Evolutionary conservation across 163 green algal species (phyloP), one percentile per base, ranked within the genome.

Genomic region (Chloromonas sp.): DNA sequence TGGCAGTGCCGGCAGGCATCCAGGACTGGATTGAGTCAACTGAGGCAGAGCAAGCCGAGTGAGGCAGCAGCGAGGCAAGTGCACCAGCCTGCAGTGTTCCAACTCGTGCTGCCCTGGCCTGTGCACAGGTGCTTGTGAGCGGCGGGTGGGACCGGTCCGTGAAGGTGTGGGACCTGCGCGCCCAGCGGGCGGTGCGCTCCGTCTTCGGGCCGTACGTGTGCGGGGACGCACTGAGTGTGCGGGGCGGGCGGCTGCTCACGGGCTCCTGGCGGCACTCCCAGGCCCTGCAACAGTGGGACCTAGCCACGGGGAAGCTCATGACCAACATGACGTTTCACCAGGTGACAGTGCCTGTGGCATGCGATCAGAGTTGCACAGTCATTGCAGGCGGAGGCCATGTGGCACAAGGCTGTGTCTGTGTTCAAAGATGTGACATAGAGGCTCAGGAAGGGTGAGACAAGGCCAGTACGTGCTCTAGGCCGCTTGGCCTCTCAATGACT

Each of bases 91-190:
- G 66, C 5, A 74, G 66, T 74, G 83, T 0, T 58, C 36, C 14
- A 14, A 3, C 8, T 0, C 5, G 66, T 58, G 61, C 2, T 36
- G 80, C 58, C 79, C 15, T 15, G 15, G 79, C 57, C 13, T 66
- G 57, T 36, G 79, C 79, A 71, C 83, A 92, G 89, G 78, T 93
- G 58, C 79, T 95, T 79, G 58, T 94, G 58, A 90, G 82, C 77
- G 90, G 86, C 77, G 91, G 92, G 3, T 95, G 92, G 92, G 92
- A 95, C 82, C 88, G 87, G 60, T 91, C 88, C 2, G 83, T 95
- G 59, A 87, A 89, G 81, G 88, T 95, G 71, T 95, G 91, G 91
- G 92, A 95, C 87, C 60, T 92, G 81, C 88, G 92, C 1, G 79
- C 84, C 57, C 71, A 81, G 74, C 84, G 83, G 2, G 85, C 88